Evolutionary conservation across 73 alveolate genomes (phyloP).

Genomic region (Blepharisma stoltei): DNA sequence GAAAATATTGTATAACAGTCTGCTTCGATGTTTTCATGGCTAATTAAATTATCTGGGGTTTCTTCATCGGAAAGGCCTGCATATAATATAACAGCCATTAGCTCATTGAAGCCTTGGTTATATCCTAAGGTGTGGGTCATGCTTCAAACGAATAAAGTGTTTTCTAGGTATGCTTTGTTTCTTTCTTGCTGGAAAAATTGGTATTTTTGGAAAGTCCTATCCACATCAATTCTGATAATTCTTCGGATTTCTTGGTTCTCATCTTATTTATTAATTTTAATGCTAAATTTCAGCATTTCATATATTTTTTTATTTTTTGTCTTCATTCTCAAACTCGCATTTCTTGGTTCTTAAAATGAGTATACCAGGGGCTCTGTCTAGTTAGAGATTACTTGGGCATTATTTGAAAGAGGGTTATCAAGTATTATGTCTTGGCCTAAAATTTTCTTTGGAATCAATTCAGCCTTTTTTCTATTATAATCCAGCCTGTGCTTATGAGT

Average conservation of each 20-base stretch:
- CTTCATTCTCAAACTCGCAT: too few species aligned
- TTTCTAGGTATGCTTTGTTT: constrained; percentile 49
- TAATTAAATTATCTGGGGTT: background rate
- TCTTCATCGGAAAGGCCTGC: constrained; percentile 50
- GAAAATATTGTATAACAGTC: background rate
- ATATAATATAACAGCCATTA: constrained; percentile 67
- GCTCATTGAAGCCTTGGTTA: constrained; percentile 88
- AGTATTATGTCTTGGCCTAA: constrained; percentile 47
- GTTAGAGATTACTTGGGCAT: background rate
- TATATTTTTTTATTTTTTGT: too few species aligned
- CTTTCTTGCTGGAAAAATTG: constrained; percentile 59
- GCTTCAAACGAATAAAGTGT: constrained; percentile 72
- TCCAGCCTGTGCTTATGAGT: background rate
- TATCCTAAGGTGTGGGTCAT: constrained; percentile 66
- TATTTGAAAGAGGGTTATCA: constrained; percentile 44
- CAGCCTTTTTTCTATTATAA: background rate
- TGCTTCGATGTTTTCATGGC: background rate
- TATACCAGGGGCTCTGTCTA: constrained; percentile 61
- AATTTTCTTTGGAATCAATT: background rate
- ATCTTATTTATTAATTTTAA: too few species aligned
- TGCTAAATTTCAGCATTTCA: too few species aligned
- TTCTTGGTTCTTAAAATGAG: constrained; percentile 68
- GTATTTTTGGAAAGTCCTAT: constrained; percentile 81
- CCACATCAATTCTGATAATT: constrained; percentile 69
- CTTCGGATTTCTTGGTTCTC: constrained; percentile 68